These are phyloP conservation scores for Aureobasidium sp. DNA, from an alignment of 2,329 filamentous ascomycete genomes.

Conservation along the genomic window DNA sequence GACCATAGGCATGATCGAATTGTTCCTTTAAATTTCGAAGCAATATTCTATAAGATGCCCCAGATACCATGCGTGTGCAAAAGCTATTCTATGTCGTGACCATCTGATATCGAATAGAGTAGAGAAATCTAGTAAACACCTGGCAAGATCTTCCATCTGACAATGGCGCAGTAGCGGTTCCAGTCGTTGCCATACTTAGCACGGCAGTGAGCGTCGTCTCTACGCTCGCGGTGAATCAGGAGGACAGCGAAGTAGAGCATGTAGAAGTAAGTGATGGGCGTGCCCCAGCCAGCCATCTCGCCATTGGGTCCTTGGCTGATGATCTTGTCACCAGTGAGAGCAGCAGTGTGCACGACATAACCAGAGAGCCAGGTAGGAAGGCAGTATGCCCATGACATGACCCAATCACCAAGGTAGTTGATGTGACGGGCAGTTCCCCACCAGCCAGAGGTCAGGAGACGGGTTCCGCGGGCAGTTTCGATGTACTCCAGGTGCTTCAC, in stretches of 20 bases:
- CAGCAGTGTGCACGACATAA: slow-evolving; percentile 58
- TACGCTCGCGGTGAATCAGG: slow-evolving; percentile 73
- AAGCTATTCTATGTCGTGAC: not conserved
- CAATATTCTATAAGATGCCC: not conserved
- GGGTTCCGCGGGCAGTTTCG: slow-evolving; percentile 71
- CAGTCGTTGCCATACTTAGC: slow-evolving; percentile 90
- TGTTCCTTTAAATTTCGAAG: not conserved
- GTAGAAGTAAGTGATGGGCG: slow-evolving; percentile 90
- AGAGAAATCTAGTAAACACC: slow-evolving; percentile 59
- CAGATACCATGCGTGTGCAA: not conserved
- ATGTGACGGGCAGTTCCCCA: slow-evolving; percentile 89
- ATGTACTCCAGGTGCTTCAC: slow-evolving; percentile 76
- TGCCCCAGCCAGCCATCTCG: slow-evolving; percentile 70
- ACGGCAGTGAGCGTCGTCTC: slow-evolving; percentile 85
- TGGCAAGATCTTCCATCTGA: slow-evolving; percentile 74
- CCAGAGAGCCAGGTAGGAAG: slow-evolving; percentile 79
- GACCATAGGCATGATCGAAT: not conserved
- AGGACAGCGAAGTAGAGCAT: slow-evolving; percentile 83
- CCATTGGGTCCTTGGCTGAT: slow-evolving; percentile 31
- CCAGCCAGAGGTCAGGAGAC: slow-evolving; percentile 79
- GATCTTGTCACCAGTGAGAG: slow-evolving; percentile 51
- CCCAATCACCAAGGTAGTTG: slow-evolving; percentile 94
- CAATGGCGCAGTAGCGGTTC: slow-evolving; percentile 76
- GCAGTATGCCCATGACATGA: slow-evolving; percentile 85
- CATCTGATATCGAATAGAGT: not conserved